Percentiles rank a stretch among this genome's conserved stretches.
Evolutionary conservation across 2,329 filamentous ascomycete genomes (phyloP).

Genomic region (Hypoxylon sp.): DNA sequence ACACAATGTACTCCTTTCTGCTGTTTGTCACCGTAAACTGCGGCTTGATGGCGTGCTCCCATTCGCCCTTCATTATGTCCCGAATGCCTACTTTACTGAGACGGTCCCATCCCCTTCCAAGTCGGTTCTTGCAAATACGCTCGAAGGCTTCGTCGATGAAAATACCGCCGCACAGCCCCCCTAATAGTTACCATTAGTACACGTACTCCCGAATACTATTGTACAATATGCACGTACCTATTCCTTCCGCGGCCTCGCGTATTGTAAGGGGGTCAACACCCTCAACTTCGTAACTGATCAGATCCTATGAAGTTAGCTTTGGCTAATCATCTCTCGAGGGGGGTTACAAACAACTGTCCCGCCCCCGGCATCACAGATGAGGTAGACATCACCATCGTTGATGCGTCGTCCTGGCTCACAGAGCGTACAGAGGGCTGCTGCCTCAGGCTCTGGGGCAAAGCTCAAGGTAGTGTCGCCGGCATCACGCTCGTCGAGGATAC

Average conservation of each 20-base stretch:
- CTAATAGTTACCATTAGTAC: background rate
- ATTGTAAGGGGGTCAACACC: background rate
- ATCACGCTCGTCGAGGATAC: slow-evolving; percentile 53
- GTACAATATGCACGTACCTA: background rate
- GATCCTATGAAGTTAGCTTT: slow-evolving; percentile 3
- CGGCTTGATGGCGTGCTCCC: slow-evolving; percentile 18
- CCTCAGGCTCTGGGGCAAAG: slow-evolving; percentile 12
- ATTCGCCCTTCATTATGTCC: slow-evolving; percentile 19
- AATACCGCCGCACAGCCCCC: slow-evolving; percentile 14
- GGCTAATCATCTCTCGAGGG: background rate
- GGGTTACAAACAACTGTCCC: slow-evolving; percentile 8
- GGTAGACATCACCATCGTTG: slow-evolving; percentile 7
- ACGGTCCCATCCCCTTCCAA: slow-evolving; percentile 9
- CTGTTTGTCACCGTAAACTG: slow-evolving; percentile 13
- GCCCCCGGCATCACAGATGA: slow-evolving; percentile 16
- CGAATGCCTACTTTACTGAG: slow-evolving; percentile 5
- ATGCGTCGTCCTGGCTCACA: slow-evolving; percentile 6
- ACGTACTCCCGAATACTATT: background rate
- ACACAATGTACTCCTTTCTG: slow-evolving; percentile 10
- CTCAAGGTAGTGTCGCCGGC: slow-evolving; percentile 51
- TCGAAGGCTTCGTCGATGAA: slow-evolving; percentile 21
- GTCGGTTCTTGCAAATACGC: slow-evolving; percentile 16
- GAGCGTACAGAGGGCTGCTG: slow-evolving; percentile 3
- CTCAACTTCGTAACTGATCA: slow-evolving; percentile 12
- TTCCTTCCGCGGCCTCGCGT: slow-evolving; percentile 12